A percentile compares a stretch with the other conserved stretches of the same genome.
These are phyloP conservation scores for Neurospora discreta DNA, from an alignment of 495 filamentous ascomycete species.

Conservation along the genomic window DNA sequence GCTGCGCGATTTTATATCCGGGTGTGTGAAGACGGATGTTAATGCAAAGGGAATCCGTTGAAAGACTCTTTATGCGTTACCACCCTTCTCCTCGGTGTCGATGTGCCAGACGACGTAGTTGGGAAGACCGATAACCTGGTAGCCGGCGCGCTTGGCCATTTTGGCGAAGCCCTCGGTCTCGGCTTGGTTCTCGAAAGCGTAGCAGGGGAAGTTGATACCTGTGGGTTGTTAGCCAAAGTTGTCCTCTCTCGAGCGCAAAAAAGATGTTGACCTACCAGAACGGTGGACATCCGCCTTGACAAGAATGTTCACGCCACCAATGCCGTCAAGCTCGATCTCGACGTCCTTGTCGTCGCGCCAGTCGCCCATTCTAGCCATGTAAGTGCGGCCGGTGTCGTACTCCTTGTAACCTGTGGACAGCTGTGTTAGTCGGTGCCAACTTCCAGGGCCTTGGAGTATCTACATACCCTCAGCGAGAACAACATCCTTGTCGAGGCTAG, in stretches of 20 bases:
- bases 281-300: constrained; percentile 97
- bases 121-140: constrained; percentile 81
- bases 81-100: constrained; percentile 94
- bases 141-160: constrained; percentile 96
- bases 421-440: neutral
- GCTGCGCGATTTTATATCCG: constrained; percentile 1
- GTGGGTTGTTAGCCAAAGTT: neutral
- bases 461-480: constrained; percentile 72
- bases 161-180: constrained; percentile 97
- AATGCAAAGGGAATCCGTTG: neutral
- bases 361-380: constrained; percentile 82
- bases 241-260: neutral
- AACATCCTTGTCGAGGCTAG: constrained; percentile 61
- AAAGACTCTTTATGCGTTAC: constrained; percentile 44
- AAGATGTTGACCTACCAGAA: constrained; percentile 49
- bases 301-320: constrained; percentile 93
- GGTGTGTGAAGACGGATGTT: neutral
- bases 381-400: constrained; percentile 75
- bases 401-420: constrained; percentile 66
- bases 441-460: neutral
- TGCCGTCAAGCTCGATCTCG: constrained; percentile 84
- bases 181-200: constrained; percentile 97
- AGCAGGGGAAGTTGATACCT: constrained; percentile 97
- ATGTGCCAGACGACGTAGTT: constrained; percentile 99
- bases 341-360: constrained; percentile 85